phyloP scores from a whole-genome alignment of 148 eudicot species.

The Chenopodium berlandieri region DNA sequence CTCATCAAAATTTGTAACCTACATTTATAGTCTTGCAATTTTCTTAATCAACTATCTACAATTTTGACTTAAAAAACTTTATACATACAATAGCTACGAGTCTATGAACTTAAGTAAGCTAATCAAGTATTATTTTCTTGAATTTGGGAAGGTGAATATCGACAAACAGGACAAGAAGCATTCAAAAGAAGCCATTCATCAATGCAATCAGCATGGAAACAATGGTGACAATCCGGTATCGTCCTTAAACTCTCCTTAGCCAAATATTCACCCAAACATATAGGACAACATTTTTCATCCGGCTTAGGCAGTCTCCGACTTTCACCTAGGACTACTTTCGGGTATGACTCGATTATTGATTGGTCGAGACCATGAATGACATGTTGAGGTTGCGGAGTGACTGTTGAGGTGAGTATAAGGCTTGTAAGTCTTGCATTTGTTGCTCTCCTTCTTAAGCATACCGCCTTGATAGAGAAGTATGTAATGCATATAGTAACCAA shows the following conservation, averaged over 20 bases:
- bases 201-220: constrained; percentile 63
- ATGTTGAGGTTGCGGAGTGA: neutral
- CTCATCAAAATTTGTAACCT: no score
- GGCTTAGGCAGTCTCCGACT: constrained; percentile 53
- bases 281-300: constrained; percentile 43
- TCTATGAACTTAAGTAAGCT: neutral
- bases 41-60: no score
- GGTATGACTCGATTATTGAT: constrained; percentile 37
- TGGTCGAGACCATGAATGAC: constrained; percentile 9
- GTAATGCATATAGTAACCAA: constrained; percentile 15
- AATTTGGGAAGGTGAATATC: constrained; percentile 31
- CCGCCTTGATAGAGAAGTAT: neutral
- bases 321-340: constrained; percentile 51
- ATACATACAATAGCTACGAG: no score
- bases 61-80: no score
- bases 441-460: constrained; percentile 1
- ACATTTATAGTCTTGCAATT: no score
- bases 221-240: constrained; percentile 53
- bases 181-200: constrained; percentile 62
- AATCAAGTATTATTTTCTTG: neutral
- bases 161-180: constrained; percentile 60
- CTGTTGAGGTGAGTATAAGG: neutral
- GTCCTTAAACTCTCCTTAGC: constrained; percentile 47
- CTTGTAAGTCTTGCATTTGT: neutral
- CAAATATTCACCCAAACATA: constrained; percentile 58